Percentiles rank a stretch among this genome's conserved stretches.
Evolutionary conservation across 164 flowering plant species (phyloP).

Genomic region (Umbilicus rupestris): DNA sequence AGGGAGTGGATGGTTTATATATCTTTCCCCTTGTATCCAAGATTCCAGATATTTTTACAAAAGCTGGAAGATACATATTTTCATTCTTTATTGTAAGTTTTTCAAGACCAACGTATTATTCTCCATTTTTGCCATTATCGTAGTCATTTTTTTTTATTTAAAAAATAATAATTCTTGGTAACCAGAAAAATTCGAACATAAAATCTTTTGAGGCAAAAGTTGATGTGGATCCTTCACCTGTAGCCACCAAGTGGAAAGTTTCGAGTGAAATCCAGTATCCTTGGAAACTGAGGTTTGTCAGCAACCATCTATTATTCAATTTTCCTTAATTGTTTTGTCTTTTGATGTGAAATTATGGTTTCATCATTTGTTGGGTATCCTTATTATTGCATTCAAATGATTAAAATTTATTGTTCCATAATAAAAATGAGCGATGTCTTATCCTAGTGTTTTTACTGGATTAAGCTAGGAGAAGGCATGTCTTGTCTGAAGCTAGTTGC

Average conservation of each 20-base stretch:
- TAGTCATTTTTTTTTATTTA: neutral
- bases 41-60: constrained; percentile 28
- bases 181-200: constrained; percentile 21
- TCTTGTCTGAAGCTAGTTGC: neutral
- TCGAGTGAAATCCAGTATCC: constrained; percentile 12
- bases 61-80: constrained; percentile 48
- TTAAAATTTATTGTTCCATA: neutral
- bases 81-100: constrained; percentile 44
- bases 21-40: constrained; percentile 34
- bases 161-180: neutral
- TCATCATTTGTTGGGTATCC: neutral
- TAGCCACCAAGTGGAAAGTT: constrained; percentile 31
- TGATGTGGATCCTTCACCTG: constrained; percentile 24
- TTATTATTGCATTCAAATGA: neutral
- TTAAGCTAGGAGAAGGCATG: neutral
- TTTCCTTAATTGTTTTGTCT: neutral
- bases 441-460: neutral
- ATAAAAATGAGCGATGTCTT: neutral
- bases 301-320: neutral
- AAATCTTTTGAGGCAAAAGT: constrained; percentile 27
- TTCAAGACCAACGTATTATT: neutral
- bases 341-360: neutral
- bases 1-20: constrained; percentile 57
- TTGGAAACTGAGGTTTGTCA: constrained; percentile 24
- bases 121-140: neutral